These are phyloP conservation scores for Salicornia ramosissima DNA, from an alignment of 148 eudicot species.

Conservation along the genomic window DNA sequence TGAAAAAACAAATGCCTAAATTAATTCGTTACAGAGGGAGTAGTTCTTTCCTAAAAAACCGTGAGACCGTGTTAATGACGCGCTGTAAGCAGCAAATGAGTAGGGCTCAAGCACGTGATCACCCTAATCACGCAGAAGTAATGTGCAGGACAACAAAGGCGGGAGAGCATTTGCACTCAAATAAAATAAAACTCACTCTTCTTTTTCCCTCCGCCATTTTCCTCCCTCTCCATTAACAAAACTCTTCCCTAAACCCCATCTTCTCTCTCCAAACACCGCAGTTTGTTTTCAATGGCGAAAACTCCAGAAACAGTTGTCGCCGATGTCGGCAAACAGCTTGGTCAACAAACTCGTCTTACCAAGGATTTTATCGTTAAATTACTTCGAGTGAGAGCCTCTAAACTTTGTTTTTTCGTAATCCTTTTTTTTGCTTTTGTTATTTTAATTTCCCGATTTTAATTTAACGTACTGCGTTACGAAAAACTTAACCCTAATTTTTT, in stretches of 20 bases:
- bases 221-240: background rate
- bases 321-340: conserved; percentile 60
- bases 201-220: background rate
- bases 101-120: too few species aligned
- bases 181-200: background rate
- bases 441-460: background rate
- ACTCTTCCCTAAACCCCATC: background rate
- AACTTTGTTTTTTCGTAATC: background rate
- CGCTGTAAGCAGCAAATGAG: too few species aligned
- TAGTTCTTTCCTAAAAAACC: too few species aligned
- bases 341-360: conserved; percentile 47
- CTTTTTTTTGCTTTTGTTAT: background rate
- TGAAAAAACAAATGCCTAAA: too few species aligned
- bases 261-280: background rate
- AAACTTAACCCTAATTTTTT: too few species aligned
- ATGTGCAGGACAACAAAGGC: background rate
- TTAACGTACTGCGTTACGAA: background rate
- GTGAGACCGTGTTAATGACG: too few species aligned
- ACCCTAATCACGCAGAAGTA: background rate
- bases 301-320: conserved; percentile 35
- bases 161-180: conserved; percentile 1
- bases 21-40: too few species aligned
- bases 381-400: conserved; percentile 43
- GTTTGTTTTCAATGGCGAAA: conserved; percentile 21
- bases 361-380: conserved; percentile 57